Evolutionary conservation across 371 early-diverging fungal species (phyloP).

Genomic region (Rhizopus sp.): DNA sequence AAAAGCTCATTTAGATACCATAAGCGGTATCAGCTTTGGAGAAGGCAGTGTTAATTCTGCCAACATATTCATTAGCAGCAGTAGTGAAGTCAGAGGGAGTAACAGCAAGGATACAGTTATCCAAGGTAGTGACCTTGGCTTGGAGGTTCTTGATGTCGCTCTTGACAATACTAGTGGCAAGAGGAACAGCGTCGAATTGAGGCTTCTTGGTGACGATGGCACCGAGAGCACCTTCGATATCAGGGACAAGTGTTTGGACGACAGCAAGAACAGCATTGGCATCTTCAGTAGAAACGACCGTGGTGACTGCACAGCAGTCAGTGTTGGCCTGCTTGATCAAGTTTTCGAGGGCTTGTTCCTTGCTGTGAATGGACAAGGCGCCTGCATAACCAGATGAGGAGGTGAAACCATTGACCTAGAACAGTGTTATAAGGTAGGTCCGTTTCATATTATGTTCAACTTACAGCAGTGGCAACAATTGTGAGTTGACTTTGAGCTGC

Average conservation of each 20-base stretch:
- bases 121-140: slow-evolving; percentile 12
- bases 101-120: slow-evolving; percentile 19
- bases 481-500: slow-evolving; percentile 14
- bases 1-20: slow-evolving; percentile 6
- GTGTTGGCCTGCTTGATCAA: slow-evolving; percentile 12
- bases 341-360: slow-evolving; percentile 14
- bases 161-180: slow-evolving; percentile 20
- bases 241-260: slow-evolving; percentile 14
- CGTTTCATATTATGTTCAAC: neutral
- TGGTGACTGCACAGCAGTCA: slow-evolving; percentile 14
- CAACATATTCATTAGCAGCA: slow-evolving; percentile 18
- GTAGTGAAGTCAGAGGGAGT: slow-evolving; percentile 13
- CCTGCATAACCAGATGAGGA: slow-evolving; percentile 13
- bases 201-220: slow-evolving; percentile 20
- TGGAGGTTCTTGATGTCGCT: slow-evolving; percentile 17
- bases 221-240: slow-evolving; percentile 10
- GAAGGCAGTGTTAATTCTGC: slow-evolving; percentile 17
- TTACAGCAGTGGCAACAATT: slow-evolving; percentile 12
- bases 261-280: slow-evolving; percentile 18
- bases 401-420: slow-evolving; percentile 20
- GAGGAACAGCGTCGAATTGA: slow-evolving; percentile 9
- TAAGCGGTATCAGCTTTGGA: slow-evolving; percentile 21
- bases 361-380: slow-evolving; percentile 13
- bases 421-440: neutral
- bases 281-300: slow-evolving; percentile 12